Base-by-base conservation (phyloP, 2,329 filamentous ascomycete genomes). In the Chaetomiaceae sp. region DNA sequence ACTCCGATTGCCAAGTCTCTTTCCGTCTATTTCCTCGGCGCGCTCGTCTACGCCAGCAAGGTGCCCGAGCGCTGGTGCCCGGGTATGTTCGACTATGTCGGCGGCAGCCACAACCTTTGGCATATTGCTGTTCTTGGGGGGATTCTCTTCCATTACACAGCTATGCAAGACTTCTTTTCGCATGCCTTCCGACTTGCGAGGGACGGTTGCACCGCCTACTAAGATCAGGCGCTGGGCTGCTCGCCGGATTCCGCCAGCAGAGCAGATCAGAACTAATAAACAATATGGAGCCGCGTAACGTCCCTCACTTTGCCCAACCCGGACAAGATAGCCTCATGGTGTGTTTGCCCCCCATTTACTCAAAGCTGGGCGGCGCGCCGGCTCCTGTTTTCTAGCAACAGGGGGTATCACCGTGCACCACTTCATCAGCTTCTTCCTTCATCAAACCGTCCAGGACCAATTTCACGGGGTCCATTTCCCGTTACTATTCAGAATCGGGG, bases 61-160 rank as follows among this genome's bases (percentile, higher is more conserved):
- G 78, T 96, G 1, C 93, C 93, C 2, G 93, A 99, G 73, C 79
- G 91, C 55, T 99, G 90, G 87, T 86, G 78, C 60, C 93, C 93
- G 0, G 93, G 93, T 44, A 82, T 86, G 66, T 99, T 99, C 62
- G 93, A 99, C 69, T 97, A 97, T 66, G 78, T 95, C 35, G 93
- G 93, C 34, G 91, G 89, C 40, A 95, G 89, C 67, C 93, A 99
- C 71, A 99, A 99, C 68, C 83, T 99, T 52, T 99, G 93, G 93
- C 93, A 99, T 69, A 71, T 95, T 30, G 93, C 93, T 7, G 93
- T 99, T 10, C 74, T 99, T 23, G 89, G 91, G 14, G 93, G 93
- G 10, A 99, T 99, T 51, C 70, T 97, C n/a, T 97, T 96, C 67
- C 93, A 99, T 69, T 99, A 97, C 70, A 78, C 80, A 19, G 93